phyloP scores from a whole-genome alignment of 2,329 filamentous ascomycete species.

The Fusarium tanahbumbuense region DNA sequence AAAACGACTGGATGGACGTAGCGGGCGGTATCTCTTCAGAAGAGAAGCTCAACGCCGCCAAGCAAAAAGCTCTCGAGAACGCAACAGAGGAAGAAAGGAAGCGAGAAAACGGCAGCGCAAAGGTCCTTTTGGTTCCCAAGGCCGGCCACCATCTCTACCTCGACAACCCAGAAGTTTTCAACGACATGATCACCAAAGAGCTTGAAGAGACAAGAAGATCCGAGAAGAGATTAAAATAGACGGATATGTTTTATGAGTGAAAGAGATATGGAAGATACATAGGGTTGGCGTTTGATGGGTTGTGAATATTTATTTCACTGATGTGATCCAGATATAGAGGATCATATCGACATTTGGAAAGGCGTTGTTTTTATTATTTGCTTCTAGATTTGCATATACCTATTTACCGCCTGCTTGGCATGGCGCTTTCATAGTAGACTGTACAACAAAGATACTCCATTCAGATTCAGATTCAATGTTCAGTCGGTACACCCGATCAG shows the following conservation, averaged over 20 bases:
- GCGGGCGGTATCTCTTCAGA: conserved; percentile 83
- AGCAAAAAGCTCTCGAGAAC: conserved; percentile 67
- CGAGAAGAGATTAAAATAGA: conserved; percentile 46
- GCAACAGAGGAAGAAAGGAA: conserved; percentile 75
- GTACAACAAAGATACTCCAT: conserved; percentile 19
- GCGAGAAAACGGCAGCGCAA: conserved; percentile 81
- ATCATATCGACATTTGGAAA: conserved; percentile 18
- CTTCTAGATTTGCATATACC: conserved; percentile 39
- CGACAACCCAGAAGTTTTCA: conserved; percentile 70
- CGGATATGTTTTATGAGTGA: not conserved
- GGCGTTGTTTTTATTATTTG: conserved; percentile 32
- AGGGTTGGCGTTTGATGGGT: conserved; percentile 37
- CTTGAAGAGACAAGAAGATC: conserved; percentile 61
- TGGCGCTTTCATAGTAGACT: conserved; percentile 24
- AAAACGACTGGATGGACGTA: conserved; percentile 99
- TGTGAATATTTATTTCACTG: conserved; percentile 8
- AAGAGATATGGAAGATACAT: conserved; percentile 7
- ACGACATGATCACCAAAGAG: conserved; percentile 63
- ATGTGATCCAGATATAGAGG: conserved; percentile 22
- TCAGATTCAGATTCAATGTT: not conserved
- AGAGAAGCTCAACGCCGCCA: conserved; percentile 79
- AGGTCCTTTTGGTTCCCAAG: conserved; percentile 79
- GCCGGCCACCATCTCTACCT: conserved; percentile 71
- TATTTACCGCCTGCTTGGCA: conserved; percentile 22
- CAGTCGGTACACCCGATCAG: not conserved